These are phyloP conservation scores for Acanthamoeba triangularis DNA, from an alignment of 208 protist genomes.

Conservation along the genomic window DNA sequence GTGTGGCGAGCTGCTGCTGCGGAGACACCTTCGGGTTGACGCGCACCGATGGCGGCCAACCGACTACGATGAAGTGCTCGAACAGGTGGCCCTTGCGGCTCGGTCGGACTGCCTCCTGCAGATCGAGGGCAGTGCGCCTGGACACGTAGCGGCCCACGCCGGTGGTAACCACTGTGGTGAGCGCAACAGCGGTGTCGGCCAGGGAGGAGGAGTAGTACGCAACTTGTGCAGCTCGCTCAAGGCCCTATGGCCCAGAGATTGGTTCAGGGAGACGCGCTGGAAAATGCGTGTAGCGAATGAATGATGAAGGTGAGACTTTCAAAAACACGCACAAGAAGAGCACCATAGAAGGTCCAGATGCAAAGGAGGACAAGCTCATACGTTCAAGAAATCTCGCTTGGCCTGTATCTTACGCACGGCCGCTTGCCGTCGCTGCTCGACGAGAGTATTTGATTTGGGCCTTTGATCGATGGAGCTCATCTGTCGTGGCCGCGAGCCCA, in stretches of 20 bases:
- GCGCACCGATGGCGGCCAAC: neutral
- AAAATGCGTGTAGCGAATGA: neutral
- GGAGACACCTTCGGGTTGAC: neutral
- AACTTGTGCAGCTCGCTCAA: constrained; percentile 15
- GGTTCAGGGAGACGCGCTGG: neutral
- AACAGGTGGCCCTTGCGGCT: neutral
- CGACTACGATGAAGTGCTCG: neutral
- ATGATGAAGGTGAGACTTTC: neutral
- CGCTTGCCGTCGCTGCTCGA: neutral
- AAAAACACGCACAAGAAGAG: neutral
- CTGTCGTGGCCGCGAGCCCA: too few species aligned
- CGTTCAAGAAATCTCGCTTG: constrained; percentile 17
- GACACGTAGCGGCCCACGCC: neutral
- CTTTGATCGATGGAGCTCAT: neutral
- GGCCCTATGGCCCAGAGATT: neutral
- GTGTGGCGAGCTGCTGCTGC: neutral
- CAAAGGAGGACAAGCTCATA: neutral
- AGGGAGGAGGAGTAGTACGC: neutral
- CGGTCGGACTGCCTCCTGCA: neutral
- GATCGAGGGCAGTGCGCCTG: constrained; percentile 5
- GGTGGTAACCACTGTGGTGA: neutral
- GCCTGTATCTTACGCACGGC: neutral
- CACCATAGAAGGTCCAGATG: neutral
- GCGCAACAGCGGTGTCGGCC: neutral
- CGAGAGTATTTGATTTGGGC: neutral